Evolutionary conservation across 2,329 filamentous ascomycete genomes (phyloP).

Genomic region (Rhynchosporium secalis): DNA sequence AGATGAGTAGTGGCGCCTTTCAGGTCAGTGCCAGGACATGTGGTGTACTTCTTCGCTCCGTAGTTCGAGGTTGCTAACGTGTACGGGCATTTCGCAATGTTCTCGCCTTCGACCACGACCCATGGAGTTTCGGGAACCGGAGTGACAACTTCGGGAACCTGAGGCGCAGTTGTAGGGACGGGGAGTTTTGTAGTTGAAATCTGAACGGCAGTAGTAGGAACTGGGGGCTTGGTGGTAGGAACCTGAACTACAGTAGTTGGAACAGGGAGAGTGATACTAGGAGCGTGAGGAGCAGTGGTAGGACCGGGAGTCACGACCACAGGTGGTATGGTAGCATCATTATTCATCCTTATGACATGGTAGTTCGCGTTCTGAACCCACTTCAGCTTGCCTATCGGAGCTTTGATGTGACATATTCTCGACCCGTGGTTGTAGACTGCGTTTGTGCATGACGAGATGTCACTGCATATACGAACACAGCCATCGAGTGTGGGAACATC

Average conservation of each 20-base stretch:
- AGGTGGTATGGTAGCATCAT: not conserved
- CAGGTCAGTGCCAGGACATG: constrained; percentile 6
- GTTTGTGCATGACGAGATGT: not conserved
- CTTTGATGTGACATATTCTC: constrained; percentile 5
- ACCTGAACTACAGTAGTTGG: too few relatives aligned
- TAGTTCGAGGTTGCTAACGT: not conserved
- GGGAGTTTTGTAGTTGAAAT: too few relatives aligned
- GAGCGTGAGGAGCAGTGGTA: too few relatives aligned
- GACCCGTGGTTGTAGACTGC: constrained; percentile 1
- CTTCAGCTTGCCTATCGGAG: not conserved
- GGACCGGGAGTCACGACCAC: not conserved
- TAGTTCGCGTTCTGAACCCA: not conserved
- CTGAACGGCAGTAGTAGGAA: too few relatives aligned
- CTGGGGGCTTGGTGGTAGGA: too few relatives aligned
- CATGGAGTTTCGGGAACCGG: not conserved
- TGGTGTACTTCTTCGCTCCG: not conserved
- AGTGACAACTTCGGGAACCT: not conserved
- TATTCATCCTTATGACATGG: constrained; percentile 1
- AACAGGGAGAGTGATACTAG: too few relatives aligned
- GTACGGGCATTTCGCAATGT: constrained; percentile 1
- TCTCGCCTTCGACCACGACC: not conserved
- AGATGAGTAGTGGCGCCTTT: not conserved
- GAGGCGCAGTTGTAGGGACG: not conserved
- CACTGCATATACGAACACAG: not conserved
- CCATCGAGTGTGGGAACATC: not conserved